These are phyloP conservation scores for Musa beccarii DNA, from an alignment of 176 grass and related monocot genomes.

Conservation along the genomic window DNA sequence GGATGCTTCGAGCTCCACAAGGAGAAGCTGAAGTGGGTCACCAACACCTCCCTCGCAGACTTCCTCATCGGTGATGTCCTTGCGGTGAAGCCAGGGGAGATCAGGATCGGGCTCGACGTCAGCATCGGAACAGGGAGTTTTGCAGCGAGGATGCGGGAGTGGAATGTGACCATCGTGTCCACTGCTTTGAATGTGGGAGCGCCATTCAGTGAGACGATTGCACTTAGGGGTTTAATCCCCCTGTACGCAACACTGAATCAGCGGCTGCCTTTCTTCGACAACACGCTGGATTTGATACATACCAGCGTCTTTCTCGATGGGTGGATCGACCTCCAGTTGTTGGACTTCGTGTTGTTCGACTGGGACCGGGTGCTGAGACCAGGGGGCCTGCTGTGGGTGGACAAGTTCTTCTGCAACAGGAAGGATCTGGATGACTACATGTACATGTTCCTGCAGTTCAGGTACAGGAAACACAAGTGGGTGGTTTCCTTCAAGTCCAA, in stretches of 20 bases:
- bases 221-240: conserved; percentile 65
- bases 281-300: conserved; percentile 85
- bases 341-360: conserved; percentile 91
- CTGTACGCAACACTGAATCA: conserved; percentile 58
- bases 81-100: conserved; percentile 55
- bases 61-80: conserved; percentile 69
- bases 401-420: conserved; percentile 71
- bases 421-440: conserved; percentile 91
- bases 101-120: conserved; percentile 65
- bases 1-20: conserved; percentile 85
- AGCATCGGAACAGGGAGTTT: conserved; percentile 76
- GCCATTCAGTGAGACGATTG: conserved; percentile 75
- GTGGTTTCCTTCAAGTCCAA: conserved; percentile 98
- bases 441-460: conserved; percentile 98
- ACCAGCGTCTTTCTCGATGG: conserved; percentile 58
- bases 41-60: conserved; percentile 29
- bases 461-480: conserved; percentile 94
- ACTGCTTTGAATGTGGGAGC: conserved; percentile 63
- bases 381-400: conserved; percentile 71
- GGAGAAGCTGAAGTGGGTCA: conserved; percentile 59
- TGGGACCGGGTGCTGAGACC: conserved; percentile 90
- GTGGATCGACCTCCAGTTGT: conserved; percentile 73
- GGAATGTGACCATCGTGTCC: conserved; percentile 49
- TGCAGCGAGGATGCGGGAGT: conserved; percentile 75
- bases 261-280: conserved; percentile 83